Base-by-base conservation (phyloP, 441 rosid species). In the Pelargonium cotyledonis region DNA sequence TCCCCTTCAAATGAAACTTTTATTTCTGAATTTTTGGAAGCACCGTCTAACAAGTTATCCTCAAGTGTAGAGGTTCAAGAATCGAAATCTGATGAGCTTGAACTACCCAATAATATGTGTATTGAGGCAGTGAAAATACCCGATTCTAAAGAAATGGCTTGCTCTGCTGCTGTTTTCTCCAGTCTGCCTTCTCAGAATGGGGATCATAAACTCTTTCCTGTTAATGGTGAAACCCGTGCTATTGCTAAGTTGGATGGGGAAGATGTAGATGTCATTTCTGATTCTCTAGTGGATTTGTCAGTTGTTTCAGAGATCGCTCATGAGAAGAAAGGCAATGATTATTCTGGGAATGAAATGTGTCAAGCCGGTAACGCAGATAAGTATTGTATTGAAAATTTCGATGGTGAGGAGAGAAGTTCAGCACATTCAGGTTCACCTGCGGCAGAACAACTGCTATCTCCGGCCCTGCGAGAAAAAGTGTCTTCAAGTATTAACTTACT, bases 291-390 rank as follows among this genome's bases (percentile, higher is more conserved):
- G 71, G 63, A 73, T 79, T 38, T 74, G 26, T 81, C 81, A 44
- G 64, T 69, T 47, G 6, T 65, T 38, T 72, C 77, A 38, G 79
- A 79, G 71, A 46, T 76, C 62, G 68, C 76, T 82, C 19, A 74
- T 76, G 86, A 77, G 72, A 72, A 68, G 71, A 78, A 75, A 74
- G 75, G 75, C 62, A 63, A 43, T 67, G 71, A 65, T 65, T 62
- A 62, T 73, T 40, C 69, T 64, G 65, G 55, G 43, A 68, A 66
- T 63, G 81, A 77, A 76, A 73, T 67, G 65, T 46, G 55, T 72
- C 71, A 49, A 49, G 55, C 16, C 55, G 14, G 6, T n/a, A n/a
- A 38, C 72, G 66, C 47, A 29, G 85, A 71, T 58, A 79, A 67
- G 70, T 40, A 44, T 65, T 58, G 18, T 69, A 72, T 70, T 63